Conservation (phyloP, 2,329 filamentous ascomycete genomes). For the Aspergillus ochraceoroseus region DNA sequence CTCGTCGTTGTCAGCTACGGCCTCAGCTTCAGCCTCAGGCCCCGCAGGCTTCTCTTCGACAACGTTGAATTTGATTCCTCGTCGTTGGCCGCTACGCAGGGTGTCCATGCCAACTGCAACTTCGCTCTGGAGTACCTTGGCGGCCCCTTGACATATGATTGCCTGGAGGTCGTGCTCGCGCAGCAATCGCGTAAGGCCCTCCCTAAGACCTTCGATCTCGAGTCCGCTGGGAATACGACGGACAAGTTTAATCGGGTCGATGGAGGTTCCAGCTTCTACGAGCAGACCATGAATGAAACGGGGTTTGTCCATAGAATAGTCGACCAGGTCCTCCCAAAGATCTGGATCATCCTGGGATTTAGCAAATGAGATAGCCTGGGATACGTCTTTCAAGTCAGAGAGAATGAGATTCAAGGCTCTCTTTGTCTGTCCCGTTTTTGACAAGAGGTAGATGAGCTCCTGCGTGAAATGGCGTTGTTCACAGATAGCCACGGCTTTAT, state of each 20-base stretch:
- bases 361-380: slow-evolving; percentile 87
- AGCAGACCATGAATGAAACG: slow-evolving; percentile 87
- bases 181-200: slow-evolving; percentile 84
- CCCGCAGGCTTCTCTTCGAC: slow-evolving; percentile 27
- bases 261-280: slow-evolving; percentile 88
- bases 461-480: slow-evolving; percentile 76
- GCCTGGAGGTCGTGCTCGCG: slow-evolving; percentile 94
- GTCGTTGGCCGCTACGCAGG: slow-evolving; percentile 71
- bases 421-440: slow-evolving; percentile 91
- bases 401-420: slow-evolving; percentile 89
- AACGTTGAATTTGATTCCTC: slow-evolving; percentile 85
- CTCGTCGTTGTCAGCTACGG: slow-evolving; percentile 10
- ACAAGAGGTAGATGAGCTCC: slow-evolving; percentile 92
- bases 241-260: slow-evolving; percentile 87
- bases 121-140: slow-evolving; percentile 78
- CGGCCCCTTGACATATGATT: slow-evolving; percentile 85
- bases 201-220: slow-evolving; percentile 82
- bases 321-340: slow-evolving; percentile 88
- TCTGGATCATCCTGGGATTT: slow-evolving; percentile 90
- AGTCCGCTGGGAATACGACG: slow-evolving; percentile 86
- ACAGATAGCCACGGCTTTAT: slow-evolving; percentile 66
- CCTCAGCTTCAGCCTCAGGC: not conserved
- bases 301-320: slow-evolving; percentile 97
- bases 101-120: slow-evolving; percentile 78
- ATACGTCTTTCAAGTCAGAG: slow-evolving; percentile 83